Conservation (phyloP, 2,329 filamentous ascomycete species). For the Aspergillus alliaceus region DNA sequence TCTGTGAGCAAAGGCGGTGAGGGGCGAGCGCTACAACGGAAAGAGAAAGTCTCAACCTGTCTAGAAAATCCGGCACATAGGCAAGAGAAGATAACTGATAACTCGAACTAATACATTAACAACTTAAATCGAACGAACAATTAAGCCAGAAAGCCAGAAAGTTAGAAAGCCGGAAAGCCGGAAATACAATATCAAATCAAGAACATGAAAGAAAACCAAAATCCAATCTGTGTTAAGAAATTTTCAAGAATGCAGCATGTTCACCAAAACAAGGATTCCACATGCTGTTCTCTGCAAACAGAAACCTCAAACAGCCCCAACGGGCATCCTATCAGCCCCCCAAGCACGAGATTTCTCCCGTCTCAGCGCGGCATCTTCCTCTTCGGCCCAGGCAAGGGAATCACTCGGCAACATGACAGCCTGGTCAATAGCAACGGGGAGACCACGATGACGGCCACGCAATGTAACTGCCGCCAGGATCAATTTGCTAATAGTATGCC, state of each 20-base stretch:
- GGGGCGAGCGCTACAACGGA: no score
- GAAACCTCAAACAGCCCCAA: conserved; percentile 22
- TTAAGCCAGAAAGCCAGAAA: no score
- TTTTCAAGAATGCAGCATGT: no score
- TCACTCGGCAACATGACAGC: conserved; percentile 47
- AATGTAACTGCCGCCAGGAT: conserved; percentile 60
- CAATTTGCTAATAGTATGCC: conserved; percentile 58
- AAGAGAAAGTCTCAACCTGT: no score
- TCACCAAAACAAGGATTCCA: no score
- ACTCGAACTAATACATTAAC: no score
- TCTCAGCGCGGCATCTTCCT: conserved; percentile 40
- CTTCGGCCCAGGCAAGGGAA: conserved; percentile 42
- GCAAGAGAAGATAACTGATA: no score
- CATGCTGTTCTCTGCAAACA: neutral
- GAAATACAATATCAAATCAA: no score
- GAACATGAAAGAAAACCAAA: neutral
- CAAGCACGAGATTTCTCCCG: conserved; percentile 27
- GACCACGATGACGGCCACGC: conserved; percentile 56
- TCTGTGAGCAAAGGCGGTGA: no score
- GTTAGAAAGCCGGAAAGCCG: no score
- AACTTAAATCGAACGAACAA: no score
- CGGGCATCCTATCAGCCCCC: conserved; percentile 24
- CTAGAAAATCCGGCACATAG: no score
- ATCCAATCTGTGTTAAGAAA: neutral
- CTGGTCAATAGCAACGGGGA: conserved; percentile 58